Base-by-base conservation (phyloP, 768 basidiomycete species). In the Leucocoprinus sp. region DNA sequence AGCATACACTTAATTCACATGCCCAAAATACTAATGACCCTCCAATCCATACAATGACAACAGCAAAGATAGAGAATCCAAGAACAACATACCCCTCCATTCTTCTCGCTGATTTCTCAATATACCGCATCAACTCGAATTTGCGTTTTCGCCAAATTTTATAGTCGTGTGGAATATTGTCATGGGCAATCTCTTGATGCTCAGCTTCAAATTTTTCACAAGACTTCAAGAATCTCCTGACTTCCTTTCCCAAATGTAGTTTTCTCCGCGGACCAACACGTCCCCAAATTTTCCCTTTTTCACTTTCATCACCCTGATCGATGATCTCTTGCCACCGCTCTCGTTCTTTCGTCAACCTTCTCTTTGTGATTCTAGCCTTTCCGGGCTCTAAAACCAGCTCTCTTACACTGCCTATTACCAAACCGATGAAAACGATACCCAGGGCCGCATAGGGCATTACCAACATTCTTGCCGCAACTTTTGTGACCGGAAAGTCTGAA, bases 1-100 rank as follows among this genome's bases (percentile, higher is more conserved):
- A 31, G 65, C 68, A 43, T 22, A 45, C 44, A 5, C 22, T 38
- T 12, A 57, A 49, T 53, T 66, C 64, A 9, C 59, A 52, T 19
- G 58, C 55, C 61, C 61, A 66, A 48, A 69, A 68, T 5, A 66
- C 57, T 19, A 68, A 42, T 0, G 67, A 60, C 5, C 69, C 69
- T 4, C 60, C 58, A 29, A 64, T 60, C 65, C 66, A 66, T 5
- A 66, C 56, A 34, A 60, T 60, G 1, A 58, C 55, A 5, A 62
- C 51, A 37, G 63, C 52, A 1, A 65, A 60, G 14, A 54, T 52
- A 5, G 54, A 54, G 12, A 67, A 57, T 0, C 61, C 53, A 7
- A 42, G 34, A 18, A 24, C 39, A 0, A 57, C 49, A 45, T 68
- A 68, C 43, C 55, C 52, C 38, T 61, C 55, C 6, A 50, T 52